Evolutionary conservation across 805 yeast genomes (phyloP).

Genomic region (Hanseniaspora thailandica): DNA sequence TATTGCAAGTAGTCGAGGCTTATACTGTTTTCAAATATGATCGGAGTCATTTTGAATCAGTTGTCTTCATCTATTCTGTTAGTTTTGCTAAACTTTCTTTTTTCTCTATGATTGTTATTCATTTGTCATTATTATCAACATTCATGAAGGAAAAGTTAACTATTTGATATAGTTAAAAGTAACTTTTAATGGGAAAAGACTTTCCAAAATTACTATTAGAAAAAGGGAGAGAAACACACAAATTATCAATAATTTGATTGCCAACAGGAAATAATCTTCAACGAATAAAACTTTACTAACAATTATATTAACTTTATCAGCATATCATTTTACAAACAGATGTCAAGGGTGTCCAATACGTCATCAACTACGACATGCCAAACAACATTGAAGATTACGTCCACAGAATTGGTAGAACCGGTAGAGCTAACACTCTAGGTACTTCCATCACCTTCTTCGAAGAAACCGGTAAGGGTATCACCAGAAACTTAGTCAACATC

Average conservation of each 20-base stretch:
- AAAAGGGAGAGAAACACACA: not conserved
- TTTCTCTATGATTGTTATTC: not conserved
- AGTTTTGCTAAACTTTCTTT: not conserved
- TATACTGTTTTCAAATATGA: not conserved
- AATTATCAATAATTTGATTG: not conserved
- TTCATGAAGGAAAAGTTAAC: not conserved
- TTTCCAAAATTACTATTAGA: not conserved
- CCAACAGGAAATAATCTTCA: not conserved
- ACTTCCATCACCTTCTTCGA: slow-evolving; percentile 93
- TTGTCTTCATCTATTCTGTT: not conserved
- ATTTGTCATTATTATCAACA: not conserved
- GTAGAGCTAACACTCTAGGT: slow-evolving; percentile 96
- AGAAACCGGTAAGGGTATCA: slow-evolving; percentile 72
- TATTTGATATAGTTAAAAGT: too few relatives aligned
- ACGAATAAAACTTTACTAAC: slow-evolving; percentile 11
- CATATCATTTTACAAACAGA: slow-evolving; percentile 37
- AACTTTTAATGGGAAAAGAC: not conserved
- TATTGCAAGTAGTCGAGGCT: not conserved
- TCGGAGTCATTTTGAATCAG: not conserved
- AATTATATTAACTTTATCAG: not conserved
- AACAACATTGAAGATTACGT: slow-evolving; percentile 97
- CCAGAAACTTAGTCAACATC: slow-evolving; percentile 79
- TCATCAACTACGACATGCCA: slow-evolving; percentile 94
- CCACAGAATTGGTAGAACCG: slow-evolving; percentile 98
- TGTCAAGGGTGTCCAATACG: slow-evolving; percentile 92